Percentiles rank a stretch among this genome's conserved stretches.
Conservation (phyloP, 2,329 filamentous ascomycete genomes). For the Paecilomyces niveus region DNA sequence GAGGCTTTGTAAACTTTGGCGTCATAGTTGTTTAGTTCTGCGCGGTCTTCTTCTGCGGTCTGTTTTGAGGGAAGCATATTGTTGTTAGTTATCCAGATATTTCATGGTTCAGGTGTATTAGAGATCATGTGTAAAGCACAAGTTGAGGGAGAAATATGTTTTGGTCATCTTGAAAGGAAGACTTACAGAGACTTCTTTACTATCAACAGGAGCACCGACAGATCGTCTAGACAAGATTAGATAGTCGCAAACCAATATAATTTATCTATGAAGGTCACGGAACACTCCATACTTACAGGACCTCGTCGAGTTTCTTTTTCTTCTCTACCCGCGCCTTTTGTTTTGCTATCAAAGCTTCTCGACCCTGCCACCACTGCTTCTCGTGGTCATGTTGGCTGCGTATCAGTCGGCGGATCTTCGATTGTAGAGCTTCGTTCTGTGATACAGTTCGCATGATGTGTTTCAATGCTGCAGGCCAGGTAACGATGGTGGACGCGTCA, state of each 20-base stretch:
- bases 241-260: not conserved
- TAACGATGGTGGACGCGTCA: slow-evolving; percentile 43
- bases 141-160: not conserved
- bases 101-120: too few relatives aligned
- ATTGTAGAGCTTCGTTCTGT: slow-evolving; percentile 38
- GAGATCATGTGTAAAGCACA: too few relatives aligned
- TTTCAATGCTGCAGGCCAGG: slow-evolving; percentile 45
- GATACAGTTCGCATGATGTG: slow-evolving; percentile 45
- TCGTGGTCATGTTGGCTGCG: slow-evolving; percentile 57
- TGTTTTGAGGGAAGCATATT: slow-evolving; percentile 11
- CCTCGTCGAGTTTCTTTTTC: slow-evolving; percentile 47
- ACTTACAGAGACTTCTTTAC: slow-evolving; percentile 25
- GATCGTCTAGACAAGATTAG: slow-evolving; percentile 29
- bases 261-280: not conserved
- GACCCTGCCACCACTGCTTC: slow-evolving; percentile 52
- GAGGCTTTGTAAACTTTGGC: slow-evolving; percentile 56
- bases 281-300: slow-evolving; percentile 41
- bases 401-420: slow-evolving; percentile 51
- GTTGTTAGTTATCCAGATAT: not conserved
- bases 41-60: slow-evolving; percentile 42
- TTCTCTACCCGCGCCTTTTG: slow-evolving; percentile 47
- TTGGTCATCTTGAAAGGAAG: not conserved
- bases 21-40: slow-evolving; percentile 54
- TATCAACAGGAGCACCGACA: slow-evolving; percentile 36
- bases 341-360: slow-evolving; percentile 45